Evolutionary conservation across 2,329 filamentous ascomycete genomes (phyloP), one percentile per base, ranked within the genome.

Genomic region (Fusarium acutatum): DNA sequence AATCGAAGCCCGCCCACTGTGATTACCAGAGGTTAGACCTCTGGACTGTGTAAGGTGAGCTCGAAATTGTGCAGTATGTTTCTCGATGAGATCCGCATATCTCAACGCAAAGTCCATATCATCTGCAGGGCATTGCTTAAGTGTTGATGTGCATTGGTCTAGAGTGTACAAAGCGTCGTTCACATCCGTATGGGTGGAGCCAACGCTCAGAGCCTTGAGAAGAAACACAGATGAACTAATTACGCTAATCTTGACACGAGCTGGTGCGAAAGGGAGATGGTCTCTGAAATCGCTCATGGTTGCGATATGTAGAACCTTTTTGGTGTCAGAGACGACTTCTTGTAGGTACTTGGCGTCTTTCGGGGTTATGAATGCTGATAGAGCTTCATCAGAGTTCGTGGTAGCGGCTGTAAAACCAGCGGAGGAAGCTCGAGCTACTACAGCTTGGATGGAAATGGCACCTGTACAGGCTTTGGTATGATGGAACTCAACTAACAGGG

Each of bases 71-170:
- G 67, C 54, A 0, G 67, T 67, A 41, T 77, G 75, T 28, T 72
- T 76, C 26, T 76, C 75, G 14, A 77, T 64, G 14, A 77, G 66
- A 17, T 75, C 54, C 1, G 73, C 75, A 37, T 77, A 77, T 41
- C 75, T 63, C 34, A 77, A 44, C 0, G 75, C 64, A 58, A 77
- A 77, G 18, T 77, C 75, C 75, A 77, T 77, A 7, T 77, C 75
- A 34, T 77, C 75, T 5, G 69, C 63, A 1, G 73, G 69, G 0
- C 60, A 73, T 1, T 44, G 58, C 18, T 65, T 71, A 1, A 77
- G 67, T 1, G 67, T 66, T 4, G 49, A 50, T 1, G 64, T 76
- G n/a, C 74, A 76, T 28, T 67, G 67, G 12, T 77, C 71, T 15
- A 77, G 28, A 2, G 64, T 53, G 6, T 43, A 50, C 6, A 77